Conservation (phyloP, 345 rosid genomes). For the Bruguiera gymnorhiza region DNA sequence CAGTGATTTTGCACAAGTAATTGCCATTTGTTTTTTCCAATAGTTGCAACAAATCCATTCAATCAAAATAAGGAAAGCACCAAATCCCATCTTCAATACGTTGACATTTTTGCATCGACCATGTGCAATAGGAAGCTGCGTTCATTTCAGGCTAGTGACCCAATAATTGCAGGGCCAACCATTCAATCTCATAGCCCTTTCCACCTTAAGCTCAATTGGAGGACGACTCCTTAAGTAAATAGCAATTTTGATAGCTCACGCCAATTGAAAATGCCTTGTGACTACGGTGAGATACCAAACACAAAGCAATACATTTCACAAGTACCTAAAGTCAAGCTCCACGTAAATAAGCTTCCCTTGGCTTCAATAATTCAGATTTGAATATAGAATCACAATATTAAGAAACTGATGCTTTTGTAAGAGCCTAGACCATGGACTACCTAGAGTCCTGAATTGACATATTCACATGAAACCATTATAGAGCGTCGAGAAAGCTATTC, state of each 20-base stretch:
- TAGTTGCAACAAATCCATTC: too few species aligned
- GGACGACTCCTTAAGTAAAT: neutral
- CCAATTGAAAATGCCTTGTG: neutral
- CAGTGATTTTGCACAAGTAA: neutral
- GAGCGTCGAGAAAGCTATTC: conserved; percentile 17
- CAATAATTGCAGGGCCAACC: neutral
- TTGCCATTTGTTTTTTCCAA: too few species aligned
- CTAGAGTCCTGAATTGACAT: conserved; percentile 23
- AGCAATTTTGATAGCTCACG: neutral
- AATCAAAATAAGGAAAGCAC: too few species aligned
- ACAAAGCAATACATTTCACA: conserved; percentile 8
- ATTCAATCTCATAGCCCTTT: neutral
- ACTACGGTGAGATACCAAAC: neutral
- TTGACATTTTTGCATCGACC: neutral
- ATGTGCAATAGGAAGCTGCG: neutral
- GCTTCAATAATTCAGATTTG: conserved; percentile 30
- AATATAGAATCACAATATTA: conserved; percentile 30
- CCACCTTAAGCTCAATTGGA: neutral
- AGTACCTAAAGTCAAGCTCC: conserved; percentile 19
- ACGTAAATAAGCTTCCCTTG: conserved; percentile 27
- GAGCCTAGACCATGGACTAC: conserved; percentile 26
- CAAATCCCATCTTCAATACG: too few species aligned
- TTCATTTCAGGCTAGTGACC: neutral
- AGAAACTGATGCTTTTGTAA: conserved; percentile 24
- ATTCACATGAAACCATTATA: conserved; percentile 38